Evolutionary conservation across 331 rosid species (phyloP).

Genomic region (Malus hybrid): DNA sequence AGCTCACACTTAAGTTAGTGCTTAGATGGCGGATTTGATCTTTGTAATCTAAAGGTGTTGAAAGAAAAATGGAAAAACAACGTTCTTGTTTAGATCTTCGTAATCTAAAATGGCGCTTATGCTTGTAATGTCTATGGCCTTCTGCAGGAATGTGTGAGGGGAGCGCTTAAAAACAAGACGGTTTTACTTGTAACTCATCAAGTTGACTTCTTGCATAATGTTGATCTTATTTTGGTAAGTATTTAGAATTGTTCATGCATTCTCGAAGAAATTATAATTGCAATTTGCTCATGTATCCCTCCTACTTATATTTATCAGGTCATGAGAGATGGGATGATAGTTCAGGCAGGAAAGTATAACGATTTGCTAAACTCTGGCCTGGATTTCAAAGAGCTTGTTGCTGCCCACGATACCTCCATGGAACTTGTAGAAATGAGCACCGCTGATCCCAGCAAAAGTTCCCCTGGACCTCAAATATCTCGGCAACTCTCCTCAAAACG

Average conservation of each 20-base stretch:
- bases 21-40: not conserved
- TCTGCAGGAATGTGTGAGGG: slow-evolving; percentile 78
- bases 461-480: slow-evolving; percentile 25
- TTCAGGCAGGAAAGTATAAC: slow-evolving; percentile 68
- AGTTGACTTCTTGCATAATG: slow-evolving; percentile 87
- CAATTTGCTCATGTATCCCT: not conserved
- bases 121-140: not conserved
- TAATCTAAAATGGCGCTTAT: no score
- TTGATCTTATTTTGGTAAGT: slow-evolving; percentile 64
- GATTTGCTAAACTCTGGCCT: slow-evolving; percentile 46
- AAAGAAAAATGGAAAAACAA: not conserved
- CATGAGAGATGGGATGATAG: slow-evolving; percentile 72
- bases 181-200: slow-evolving; percentile 85
- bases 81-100: not conserved
- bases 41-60: not conserved
- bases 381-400: slow-evolving; percentile 66
- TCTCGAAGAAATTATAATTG: not conserved
- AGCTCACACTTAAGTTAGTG: not conserved
- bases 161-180: slow-evolving; percentile 67
- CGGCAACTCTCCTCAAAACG: slow-evolving; percentile 20
- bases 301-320: slow-evolving; percentile 31
- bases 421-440: slow-evolving; percentile 66
- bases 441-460: slow-evolving; percentile 20
- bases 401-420: slow-evolving; percentile 87
- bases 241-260: not conserved